Conservation (phyloP, 2,329 filamentous ascomycete genomes). For the Fusarium gaditjirri region DNA sequence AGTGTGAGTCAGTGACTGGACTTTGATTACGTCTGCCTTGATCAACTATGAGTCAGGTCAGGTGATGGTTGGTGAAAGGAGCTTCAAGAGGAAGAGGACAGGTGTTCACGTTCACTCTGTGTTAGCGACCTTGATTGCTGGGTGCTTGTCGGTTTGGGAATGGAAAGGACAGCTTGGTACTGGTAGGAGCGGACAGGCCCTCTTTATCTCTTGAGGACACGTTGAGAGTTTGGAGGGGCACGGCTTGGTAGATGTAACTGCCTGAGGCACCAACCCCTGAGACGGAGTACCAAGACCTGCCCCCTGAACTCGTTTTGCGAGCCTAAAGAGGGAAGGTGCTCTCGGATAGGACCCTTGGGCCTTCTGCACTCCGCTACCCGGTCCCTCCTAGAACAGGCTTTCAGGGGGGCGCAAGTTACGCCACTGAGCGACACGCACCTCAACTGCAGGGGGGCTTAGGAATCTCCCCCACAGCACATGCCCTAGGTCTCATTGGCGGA, state of each 20-base stretch:
- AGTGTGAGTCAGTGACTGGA: constrained; percentile 42
- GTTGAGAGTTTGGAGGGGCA: constrained; percentile 40
- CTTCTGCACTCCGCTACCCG: constrained; percentile 4
- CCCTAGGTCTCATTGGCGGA: constrained; percentile 28
- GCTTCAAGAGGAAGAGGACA: constrained; percentile 43
- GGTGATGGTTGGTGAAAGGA: constrained; percentile 19
- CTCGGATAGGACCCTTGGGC: constrained; percentile 24
- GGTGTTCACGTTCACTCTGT: constrained; percentile 42
- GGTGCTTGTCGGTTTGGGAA: constrained; percentile 25
- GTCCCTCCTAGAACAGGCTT: constrained; percentile 29
- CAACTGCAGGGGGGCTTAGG: constrained; percentile 36
- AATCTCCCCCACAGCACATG: constrained; percentile 4
- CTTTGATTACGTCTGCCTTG: constrained; percentile 24
- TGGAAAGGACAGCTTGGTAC: constrained; percentile 21
- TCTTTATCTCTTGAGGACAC: constrained; percentile 54
- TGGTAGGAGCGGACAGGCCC: constrained; percentile 39
- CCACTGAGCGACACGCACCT: constrained; percentile 27
- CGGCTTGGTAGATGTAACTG: constrained; percentile 20
- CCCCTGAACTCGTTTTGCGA: constrained; percentile 30
- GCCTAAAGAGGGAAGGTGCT: constrained; percentile 23
- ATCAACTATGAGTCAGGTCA: constrained; percentile 43
- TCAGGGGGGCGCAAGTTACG: constrained; percentile 29
- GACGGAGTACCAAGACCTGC: not conserved
- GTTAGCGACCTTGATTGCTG: constrained; percentile 25
- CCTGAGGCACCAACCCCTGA: constrained; percentile 47